Base-by-base conservation (phyloP, 1,284 basidiomycete genomes). In the Thecaphora thlaspeos region DNA sequence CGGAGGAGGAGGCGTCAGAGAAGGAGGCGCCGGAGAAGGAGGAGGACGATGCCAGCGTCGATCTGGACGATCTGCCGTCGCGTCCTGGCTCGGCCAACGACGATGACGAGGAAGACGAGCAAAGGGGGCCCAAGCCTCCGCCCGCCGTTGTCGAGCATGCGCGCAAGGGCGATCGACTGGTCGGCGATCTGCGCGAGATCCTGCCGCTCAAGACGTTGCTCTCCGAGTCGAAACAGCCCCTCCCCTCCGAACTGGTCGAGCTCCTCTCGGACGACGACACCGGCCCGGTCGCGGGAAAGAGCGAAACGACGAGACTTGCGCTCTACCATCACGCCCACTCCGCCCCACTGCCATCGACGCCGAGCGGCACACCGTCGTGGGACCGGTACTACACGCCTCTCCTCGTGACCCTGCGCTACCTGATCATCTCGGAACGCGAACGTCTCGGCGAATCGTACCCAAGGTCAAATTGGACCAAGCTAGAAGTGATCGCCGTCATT, bases 131-230 rank as follows among this genome's bases (percentile, higher is more conserved):
- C 22, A 72, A 71, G 45, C 70, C 68, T 0, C 56, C 68, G 3
- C 70, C 70, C 1, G 68, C 55, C 15, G 59, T 73, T 7, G 23
- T 42, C 22, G 70, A 73, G 43, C 70, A 64, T 28, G 53, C 61
- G 17, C 43, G 70, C 5, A 60, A 55, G 28, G 68, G 66, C 7
- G 63, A 68, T n/a, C 37, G 60, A 10, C 59, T 64, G 7, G 55
- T 41, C 1, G 50, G 54, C 3, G 65, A 69, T 22, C 34, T 64
- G 12, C 46, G 61, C 22, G 57, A 55, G 4, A 69, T 73, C 36
- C 15, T 53, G n/a, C 19, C 55, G 7, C 26, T 73, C 22, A 51
- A 52, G 23, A 40, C 57, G 0, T 38, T 73, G 28, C 46, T 71
- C 14, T 42, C 43, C 2, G 44, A 43, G 24, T 49, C 56, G 28